Percentiles rank a stretch among this genome's conserved stretches.
Evolutionary conservation across 2,329 filamentous ascomycete species (phyloP).

Genomic region (Alternaria rosae): DNA sequence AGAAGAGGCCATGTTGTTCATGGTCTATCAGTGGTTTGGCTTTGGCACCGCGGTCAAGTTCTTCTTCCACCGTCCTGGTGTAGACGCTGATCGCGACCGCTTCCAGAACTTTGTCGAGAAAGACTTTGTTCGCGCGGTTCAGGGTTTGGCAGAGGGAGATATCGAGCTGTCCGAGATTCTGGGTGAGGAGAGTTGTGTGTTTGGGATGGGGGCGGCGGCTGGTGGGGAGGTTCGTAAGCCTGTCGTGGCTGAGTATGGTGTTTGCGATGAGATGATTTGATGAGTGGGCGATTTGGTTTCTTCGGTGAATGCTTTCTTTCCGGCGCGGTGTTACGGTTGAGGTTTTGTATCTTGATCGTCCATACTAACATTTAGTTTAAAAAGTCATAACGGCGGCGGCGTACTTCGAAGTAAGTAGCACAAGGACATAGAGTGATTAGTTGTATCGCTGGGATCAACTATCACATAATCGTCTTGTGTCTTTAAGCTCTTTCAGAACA

Average conservation of each 20-base stretch:
- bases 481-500: no score
- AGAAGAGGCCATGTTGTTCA: not conserved
- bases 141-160: not conserved
- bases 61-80: constrained; percentile 2
- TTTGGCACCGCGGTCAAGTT: constrained; percentile 7
- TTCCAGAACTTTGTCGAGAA: constrained; percentile 6
- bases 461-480: no score
- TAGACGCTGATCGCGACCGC: not conserved
- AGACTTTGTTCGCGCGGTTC: not conserved
- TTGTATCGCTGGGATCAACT: no score
- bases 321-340: not conserved
- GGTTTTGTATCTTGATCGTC: not conserved
- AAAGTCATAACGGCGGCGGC: not conserved
- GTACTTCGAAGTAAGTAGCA: not conserved
- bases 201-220: not conserved
- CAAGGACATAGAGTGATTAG: not conserved
- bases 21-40: not conserved
- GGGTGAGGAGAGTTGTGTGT: constrained; percentile 8
- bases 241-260: not conserved
- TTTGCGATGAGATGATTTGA: not conserved
- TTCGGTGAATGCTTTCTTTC: not conserved
- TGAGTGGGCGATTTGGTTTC: not conserved
- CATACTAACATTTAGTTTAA: not conserved
- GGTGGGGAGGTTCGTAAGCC: not conserved
- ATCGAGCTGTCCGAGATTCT: constrained; percentile 7